Conservation (phyloP, 2,329 filamentous ascomycete genomes). For the Blastomyces gilchristii region DNA sequence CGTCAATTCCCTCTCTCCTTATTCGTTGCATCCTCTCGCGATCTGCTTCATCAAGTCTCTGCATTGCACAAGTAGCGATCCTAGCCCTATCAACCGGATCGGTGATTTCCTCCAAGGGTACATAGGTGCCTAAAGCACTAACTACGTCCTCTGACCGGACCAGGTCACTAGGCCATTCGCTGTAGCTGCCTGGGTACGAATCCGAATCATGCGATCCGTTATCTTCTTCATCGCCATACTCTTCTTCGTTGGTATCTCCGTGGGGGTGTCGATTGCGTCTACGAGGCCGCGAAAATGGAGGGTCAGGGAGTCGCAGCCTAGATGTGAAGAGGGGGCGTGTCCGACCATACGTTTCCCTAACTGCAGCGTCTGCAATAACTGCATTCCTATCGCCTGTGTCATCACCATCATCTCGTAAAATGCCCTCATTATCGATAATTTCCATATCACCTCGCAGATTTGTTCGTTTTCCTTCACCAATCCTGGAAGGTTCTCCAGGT, state of each 20-base stretch:
- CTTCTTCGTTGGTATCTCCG: conserved; percentile 12
- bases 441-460: conserved; percentile 54
- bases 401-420: conserved; percentile 49
- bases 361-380: conserved; percentile 44
- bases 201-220: conserved; percentile 7
- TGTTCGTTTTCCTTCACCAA: conserved; percentile 56
- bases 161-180: conserved; percentile 31
- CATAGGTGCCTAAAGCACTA: conserved; percentile 33
- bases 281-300: conserved; percentile 8
- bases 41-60: conserved; percentile 33
- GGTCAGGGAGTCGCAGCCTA: conserved; percentile 14
- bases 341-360: conserved; percentile 28
- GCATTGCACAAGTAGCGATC: conserved; percentile 29
- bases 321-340: conserved; percentile 15
- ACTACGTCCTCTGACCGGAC: conserved; percentile 34
- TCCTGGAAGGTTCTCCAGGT: conserved; percentile 49
- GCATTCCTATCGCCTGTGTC: conserved; percentile 53
- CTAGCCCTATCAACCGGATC: conserved; percentile 34
- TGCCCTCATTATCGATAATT: conserved; percentile 50
- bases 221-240: conserved; percentile 18
- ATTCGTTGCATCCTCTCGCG: conserved; percentile 29
- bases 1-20: conserved; percentile 43
- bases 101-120: conserved; percentile 34
- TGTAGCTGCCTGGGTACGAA: conserved; percentile 22
- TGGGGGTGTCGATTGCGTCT: conserved; percentile 5